Conservation (phyloP, 257 asterid genomes). For the Leptodermis oblonga region DNA sequence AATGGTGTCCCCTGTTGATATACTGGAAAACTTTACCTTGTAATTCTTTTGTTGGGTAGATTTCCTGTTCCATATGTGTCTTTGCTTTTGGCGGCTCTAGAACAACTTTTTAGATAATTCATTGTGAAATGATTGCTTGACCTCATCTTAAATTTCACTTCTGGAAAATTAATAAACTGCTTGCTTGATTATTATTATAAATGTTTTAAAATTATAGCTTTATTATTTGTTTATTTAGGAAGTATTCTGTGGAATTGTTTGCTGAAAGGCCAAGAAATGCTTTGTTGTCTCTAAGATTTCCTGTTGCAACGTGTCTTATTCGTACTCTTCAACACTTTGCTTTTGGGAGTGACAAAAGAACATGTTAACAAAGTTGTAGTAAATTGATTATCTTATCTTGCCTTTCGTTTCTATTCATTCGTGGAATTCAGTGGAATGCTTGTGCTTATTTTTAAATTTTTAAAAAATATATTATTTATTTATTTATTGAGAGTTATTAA, state of each 20-base stretch:
- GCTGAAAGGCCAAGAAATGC: too few species aligned
- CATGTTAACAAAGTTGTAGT: neutral
- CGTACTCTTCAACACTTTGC: neutral
- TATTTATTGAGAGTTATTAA: neutral
- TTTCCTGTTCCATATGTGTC: neutral
- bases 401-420: neutral
- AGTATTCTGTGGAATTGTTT: too few species aligned
- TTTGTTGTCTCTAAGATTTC: too few species aligned
- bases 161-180: too few species aligned
- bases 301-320: neutral
- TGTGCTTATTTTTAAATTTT: too few species aligned
- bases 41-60: neutral
- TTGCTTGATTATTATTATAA: too few species aligned
- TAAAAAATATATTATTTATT: neutral
- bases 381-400: neutral
- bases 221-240: too few species aligned
- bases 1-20: neutral
- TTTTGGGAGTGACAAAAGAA: neutral
- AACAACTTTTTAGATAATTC: too few species aligned
- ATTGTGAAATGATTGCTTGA: too few species aligned
- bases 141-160: too few species aligned
- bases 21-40: neutral
- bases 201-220: too few species aligned
- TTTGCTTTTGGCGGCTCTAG: neutral
- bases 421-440: neutral